Conservation (phyloP, 306 rosid species). For the Prinsepia uniflora region DNA sequence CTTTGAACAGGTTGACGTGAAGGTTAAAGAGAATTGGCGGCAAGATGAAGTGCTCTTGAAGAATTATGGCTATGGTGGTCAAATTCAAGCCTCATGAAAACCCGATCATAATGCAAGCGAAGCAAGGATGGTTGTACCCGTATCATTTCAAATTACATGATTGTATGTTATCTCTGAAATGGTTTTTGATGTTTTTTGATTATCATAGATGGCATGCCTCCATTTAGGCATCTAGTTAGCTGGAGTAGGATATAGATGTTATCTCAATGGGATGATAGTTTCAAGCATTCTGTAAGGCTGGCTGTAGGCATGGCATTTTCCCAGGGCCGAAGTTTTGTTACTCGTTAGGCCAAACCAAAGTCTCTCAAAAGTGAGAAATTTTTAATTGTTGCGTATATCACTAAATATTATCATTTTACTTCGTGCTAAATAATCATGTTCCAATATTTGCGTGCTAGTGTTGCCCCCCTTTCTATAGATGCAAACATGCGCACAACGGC, state of each 20-base stretch:
- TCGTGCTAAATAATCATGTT: too few species aligned
- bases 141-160: background rate
- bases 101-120: background rate
- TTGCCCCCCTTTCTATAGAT: background rate
- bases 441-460: background rate
- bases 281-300: background rate
- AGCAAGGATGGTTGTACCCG: background rate
- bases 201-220: background rate
- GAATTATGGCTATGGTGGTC: slow-evolving; percentile 80
- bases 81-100: slow-evolving; percentile 47
- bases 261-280: background rate
- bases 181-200: background rate
- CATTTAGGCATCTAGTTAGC: background rate
- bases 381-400: too few species aligned
- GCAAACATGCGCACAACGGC: slow-evolving; percentile 5
- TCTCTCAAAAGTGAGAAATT: too few species aligned
- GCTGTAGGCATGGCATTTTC: slow-evolving; percentile 1
- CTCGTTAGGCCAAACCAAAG: too few species aligned
- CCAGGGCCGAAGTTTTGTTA: slow-evolving; percentile 15
- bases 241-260: slow-evolving; percentile 3
- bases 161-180: background rate
- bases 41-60: slow-evolving; percentile 86
- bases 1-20: slow-evolving; percentile 78
- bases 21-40: slow-evolving; percentile 89
- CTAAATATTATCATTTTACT: too few species aligned